These are phyloP conservation scores for Cryptosporidium viatorum DNA, from an alignment of 169 alveolate species.

Conservation along the genomic window DNA sequence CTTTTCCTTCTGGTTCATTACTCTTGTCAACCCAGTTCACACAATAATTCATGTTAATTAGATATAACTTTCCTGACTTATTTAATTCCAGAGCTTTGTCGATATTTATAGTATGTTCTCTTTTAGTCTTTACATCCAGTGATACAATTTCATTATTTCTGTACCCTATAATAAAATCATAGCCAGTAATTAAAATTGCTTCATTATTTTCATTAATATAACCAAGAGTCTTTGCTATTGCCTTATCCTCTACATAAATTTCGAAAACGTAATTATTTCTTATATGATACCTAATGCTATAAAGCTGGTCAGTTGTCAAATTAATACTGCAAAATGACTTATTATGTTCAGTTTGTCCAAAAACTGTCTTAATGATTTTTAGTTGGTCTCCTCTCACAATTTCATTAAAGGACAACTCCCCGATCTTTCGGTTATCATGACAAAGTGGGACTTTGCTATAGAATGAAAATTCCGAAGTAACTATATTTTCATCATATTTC, in stretches of 20 bases:
- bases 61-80: not conserved
- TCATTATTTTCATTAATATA: slow-evolving; percentile 24
- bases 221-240: slow-evolving; percentile 71
- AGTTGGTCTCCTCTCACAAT: slow-evolving; percentile 67
- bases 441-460: slow-evolving; percentile 60
- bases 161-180: slow-evolving; percentile 48
- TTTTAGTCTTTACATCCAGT: slow-evolving; percentile 24
- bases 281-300: slow-evolving; percentile 29
- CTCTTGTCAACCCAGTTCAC: slow-evolving; percentile 55
- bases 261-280: slow-evolving; percentile 41
- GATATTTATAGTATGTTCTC: slow-evolving; percentile 30
- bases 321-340: slow-evolving; percentile 17
- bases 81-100: slow-evolving; percentile 12
- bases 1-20: not conserved
- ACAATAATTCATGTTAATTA: slow-evolving; percentile 43
- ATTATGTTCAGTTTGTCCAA: slow-evolving; percentile 14
- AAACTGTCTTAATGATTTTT: slow-evolving; percentile 15
- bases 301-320: slow-evolving; percentile 29
- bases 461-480: slow-evolving; percentile 47
- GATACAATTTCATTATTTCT: slow-evolving; percentile 42
- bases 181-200: slow-evolving; percentile 49
- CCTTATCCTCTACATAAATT: slow-evolving; percentile 46
- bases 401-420: slow-evolving; percentile 49
- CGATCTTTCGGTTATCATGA: slow-evolving; percentile 1
- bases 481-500: slow-evolving; percentile 63